phyloP scores from a whole-genome alignment of 345 rosid genomes.

The Barbarea vulgaris region DNA sequence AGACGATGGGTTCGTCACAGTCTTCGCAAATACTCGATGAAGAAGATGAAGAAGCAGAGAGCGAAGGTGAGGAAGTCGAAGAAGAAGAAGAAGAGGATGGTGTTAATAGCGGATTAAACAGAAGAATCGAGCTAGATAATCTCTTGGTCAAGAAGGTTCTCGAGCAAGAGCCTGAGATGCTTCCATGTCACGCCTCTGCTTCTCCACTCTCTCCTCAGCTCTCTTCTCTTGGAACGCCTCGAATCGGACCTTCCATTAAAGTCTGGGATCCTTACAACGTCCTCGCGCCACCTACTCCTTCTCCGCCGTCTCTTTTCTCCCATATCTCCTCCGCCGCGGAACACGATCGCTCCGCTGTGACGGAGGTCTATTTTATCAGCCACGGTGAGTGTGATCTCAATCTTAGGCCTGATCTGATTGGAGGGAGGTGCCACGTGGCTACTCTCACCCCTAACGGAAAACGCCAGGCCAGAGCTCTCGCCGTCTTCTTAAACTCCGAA shows the following conservation, averaged over 20 bases:
- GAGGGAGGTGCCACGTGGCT: constrained; percentile 77
- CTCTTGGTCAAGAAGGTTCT: constrained; percentile 76
- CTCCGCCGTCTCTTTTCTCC: constrained; percentile 46
- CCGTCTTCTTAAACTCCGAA: constrained; percentile 83
- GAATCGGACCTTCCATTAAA: constrained; percentile 92
- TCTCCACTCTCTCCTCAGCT: constrained; percentile 97
- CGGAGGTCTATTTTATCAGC: constrained; percentile 74
- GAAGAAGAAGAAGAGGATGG: constrained; percentile 27
- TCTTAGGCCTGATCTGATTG: constrained; percentile 81
- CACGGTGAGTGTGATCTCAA: constrained; percentile 87
- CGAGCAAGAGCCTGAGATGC: constrained; percentile 90
- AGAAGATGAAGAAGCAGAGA: constrained; percentile 33
- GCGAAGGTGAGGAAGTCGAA: constrained; percentile 6
- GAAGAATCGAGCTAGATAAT: constrained; percentile 44
- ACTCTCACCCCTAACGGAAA: constrained; percentile 76
- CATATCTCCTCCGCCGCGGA: constrained; percentile 47
- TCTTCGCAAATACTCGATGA: constrained; percentile 27
- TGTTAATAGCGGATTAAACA: constrained; percentile 37
- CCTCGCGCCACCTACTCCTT: constrained; percentile 75
- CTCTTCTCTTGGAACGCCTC: constrained; percentile 87
- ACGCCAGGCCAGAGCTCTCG: constrained; percentile 95
- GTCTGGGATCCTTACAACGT: constrained; percentile 99
- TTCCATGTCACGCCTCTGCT: constrained; percentile 93
- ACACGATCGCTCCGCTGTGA: constrained; percentile 38
- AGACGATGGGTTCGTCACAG: constrained; percentile 40